Evolutionary conservation across 768 basidiomycete genomes (phyloP).

Genomic region (Hygrocybe coccinea): DNA sequence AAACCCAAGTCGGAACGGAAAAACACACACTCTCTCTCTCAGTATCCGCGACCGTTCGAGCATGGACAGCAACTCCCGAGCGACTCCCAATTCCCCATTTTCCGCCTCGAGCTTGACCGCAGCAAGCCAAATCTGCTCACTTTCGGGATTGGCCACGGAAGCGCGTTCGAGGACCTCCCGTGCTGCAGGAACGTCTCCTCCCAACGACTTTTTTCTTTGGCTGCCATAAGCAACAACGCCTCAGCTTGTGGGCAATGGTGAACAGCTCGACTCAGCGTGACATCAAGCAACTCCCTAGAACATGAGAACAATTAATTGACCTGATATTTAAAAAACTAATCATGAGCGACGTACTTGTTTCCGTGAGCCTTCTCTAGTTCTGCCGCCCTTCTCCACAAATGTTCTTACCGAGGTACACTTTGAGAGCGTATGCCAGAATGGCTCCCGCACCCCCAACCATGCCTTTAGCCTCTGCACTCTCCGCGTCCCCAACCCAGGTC

Average conservation of each 20-base stretch:
- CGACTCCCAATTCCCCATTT: conserved; percentile 85
- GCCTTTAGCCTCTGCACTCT: conserved; percentile 68
- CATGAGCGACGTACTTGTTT: conserved; percentile 45
- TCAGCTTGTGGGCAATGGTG: conserved; percentile 70
- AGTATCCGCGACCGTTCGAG: conserved; percentile 86
- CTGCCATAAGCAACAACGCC: conserved; percentile 95
- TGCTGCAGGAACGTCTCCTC: conserved; percentile 85
- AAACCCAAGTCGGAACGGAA: not conserved
- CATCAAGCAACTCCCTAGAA: no score
- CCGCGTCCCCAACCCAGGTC: conserved; percentile 90
- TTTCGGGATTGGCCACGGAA: conserved; percentile 93
- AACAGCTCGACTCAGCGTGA: no score
- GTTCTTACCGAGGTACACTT: conserved; percentile 82
- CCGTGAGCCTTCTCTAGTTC: conserved; percentile 92
- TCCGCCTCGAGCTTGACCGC: conserved; percentile 96
- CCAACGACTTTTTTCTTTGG: conserved; percentile 96
- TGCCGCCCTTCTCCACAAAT: conserved; percentile 88
- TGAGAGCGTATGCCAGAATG: conserved; percentile 84
- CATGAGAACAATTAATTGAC: no score
- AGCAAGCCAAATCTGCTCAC: conserved; percentile 96
- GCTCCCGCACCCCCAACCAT: conserved; percentile 81
- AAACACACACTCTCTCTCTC: conserved; percentile 76
- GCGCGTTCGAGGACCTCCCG: conserved; percentile 84
- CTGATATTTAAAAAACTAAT: not conserved
- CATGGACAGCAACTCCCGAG: conserved; percentile 84